phyloP scores from a whole-genome alignment of 1,139 yeast species.

The Geotrichum reessii region DNA sequence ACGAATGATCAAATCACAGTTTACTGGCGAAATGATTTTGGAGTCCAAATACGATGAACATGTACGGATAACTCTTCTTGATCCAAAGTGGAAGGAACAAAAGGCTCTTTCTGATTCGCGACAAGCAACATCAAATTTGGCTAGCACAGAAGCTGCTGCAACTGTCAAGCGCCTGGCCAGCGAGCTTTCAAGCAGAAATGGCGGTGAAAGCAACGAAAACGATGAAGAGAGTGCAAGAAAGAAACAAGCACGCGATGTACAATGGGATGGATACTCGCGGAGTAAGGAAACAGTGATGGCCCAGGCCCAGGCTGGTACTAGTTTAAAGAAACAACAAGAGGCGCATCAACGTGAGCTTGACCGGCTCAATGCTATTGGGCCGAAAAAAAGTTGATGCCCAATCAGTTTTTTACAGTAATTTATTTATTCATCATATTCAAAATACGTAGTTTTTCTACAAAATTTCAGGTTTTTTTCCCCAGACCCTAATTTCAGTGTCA shows the following conservation, averaged over 20 bases:
- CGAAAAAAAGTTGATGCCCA: conserved; percentile 18
- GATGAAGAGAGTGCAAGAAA: conserved; percentile 21
- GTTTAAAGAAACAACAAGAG: conserved; percentile 26
- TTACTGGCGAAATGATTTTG: conserved; percentile 64
- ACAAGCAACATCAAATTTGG: conserved; percentile 55
- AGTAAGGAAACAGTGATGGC: conserved; percentile 25
- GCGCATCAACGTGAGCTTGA: conserved; percentile 21
- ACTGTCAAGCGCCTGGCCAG: conserved; percentile 63
- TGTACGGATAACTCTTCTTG: conserved; percentile 62
- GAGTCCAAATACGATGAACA: conserved; percentile 72
- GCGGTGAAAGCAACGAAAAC: conserved; percentile 13
- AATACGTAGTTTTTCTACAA: not conserved
- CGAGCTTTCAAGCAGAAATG: conserved; percentile 21
- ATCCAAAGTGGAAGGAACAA: conserved; percentile 73
- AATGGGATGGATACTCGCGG: conserved; percentile 32
- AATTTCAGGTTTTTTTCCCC: not conserved
- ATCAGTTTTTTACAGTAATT: not conserved
- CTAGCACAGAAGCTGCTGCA: conserved; percentile 63
- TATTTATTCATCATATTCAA: not conserved
- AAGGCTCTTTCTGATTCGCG: conserved; percentile 58
- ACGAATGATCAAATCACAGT: conserved; percentile 57
- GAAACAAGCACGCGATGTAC: conserved; percentile 22
- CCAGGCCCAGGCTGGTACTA: conserved; percentile 26
- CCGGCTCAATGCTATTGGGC: conserved; percentile 27
- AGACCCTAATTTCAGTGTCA: not conserved